Percentiles rank a stretch among this genome's conserved stretches.
Evolutionary conservation across 371 early-diverging fungal species (phyloP).

Genomic region (Mortierella sp.): DNA sequence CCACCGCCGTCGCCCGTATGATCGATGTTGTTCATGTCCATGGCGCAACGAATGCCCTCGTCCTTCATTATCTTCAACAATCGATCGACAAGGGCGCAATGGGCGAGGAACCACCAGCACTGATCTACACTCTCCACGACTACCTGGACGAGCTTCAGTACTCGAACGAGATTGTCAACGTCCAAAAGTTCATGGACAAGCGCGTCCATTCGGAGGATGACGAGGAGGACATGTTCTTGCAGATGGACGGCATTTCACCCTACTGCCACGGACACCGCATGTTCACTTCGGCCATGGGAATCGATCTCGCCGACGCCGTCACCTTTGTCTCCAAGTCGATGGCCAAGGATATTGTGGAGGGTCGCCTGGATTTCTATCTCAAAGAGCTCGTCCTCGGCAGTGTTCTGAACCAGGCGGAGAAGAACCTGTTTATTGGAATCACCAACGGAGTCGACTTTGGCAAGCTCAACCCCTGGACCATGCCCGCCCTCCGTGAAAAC

Average conservation of each 20-base stretch:
- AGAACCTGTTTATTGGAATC: slow-evolving; percentile 70
- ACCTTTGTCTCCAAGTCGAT: slow-evolving; percentile 73
- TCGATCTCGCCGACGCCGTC: slow-evolving; percentile 68
- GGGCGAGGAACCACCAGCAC: slow-evolving; percentile 65
- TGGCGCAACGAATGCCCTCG: slow-evolving; percentile 74
- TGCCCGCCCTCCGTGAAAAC: slow-evolving; percentile 52
- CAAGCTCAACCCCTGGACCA: slow-evolving; percentile 67
- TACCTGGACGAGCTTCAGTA: slow-evolving; percentile 73
- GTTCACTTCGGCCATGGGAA: slow-evolving; percentile 70
- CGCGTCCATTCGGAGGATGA: slow-evolving; percentile 41
- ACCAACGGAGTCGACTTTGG: slow-evolving; percentile 73
- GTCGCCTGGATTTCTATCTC: slow-evolving; percentile 68
- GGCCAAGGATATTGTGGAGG: slow-evolving; percentile 74
- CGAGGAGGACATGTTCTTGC: slow-evolving; percentile 50
- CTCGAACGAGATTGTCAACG: slow-evolving; percentile 64
- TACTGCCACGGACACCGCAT: slow-evolving; percentile 66
- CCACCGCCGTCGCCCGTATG: slow-evolving; percentile 50
- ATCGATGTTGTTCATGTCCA: slow-evolving; percentile 76
- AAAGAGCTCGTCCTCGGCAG: slow-evolving; percentile 73
- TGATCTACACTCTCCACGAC: slow-evolving; percentile 78
- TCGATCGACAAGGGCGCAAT: slow-evolving; percentile 45
- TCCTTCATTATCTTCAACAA: slow-evolving; percentile 63
- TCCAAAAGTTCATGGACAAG: slow-evolving; percentile 63
- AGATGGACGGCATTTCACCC: slow-evolving; percentile 53
- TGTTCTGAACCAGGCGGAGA: slow-evolving; percentile 63